Percentiles rank a stretch among this genome's conserved stretches.
Evolutionary conservation across 129 eudicot species (phyloP).

Genomic region (Flaveria bidentis): DNA sequence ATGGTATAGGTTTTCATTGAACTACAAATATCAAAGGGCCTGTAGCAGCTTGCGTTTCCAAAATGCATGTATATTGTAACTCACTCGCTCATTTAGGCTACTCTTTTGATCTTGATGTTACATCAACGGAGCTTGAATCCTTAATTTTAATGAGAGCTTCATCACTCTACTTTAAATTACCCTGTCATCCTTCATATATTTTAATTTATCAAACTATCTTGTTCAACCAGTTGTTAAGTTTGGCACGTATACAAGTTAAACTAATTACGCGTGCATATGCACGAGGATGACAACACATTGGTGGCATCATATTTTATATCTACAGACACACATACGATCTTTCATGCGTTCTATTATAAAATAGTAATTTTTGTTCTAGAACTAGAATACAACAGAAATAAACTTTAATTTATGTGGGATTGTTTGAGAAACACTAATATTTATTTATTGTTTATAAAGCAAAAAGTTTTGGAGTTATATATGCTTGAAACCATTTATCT

Average conservation of each 20-base stretch:
- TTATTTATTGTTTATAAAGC: not conserved
- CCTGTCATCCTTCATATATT: not conserved
- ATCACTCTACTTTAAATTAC: too few relatives aligned
- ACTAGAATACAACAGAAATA: not conserved
- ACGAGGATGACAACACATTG: conserved; percentile 44
- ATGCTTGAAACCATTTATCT: not conserved
- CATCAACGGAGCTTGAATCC: too few relatives aligned
- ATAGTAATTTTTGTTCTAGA: conserved; percentile 1
- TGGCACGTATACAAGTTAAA: conserved; percentile 28
- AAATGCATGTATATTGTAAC: too few relatives aligned
- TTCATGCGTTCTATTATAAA: conserved; percentile 23
- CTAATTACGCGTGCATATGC: conserved; percentile 44
- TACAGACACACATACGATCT: not conserved
- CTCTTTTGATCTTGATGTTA: too few relatives aligned
- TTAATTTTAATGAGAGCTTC: too few relatives aligned
- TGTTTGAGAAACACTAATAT: conserved; percentile 5
- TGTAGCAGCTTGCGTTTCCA: too few relatives aligned
- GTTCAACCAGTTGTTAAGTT: conserved; percentile 7
- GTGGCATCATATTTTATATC: conserved; percentile 20
- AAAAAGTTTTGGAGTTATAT: not conserved
- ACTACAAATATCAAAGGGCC: not conserved
- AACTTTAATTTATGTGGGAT: not conserved
- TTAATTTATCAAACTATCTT: not conserved
- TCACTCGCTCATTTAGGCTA: too few relatives aligned
- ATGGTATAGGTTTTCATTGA: not conserved